Evolutionary conservation across 441 rosid genomes (phyloP), one percentile per base, ranked within the genome.

Genomic region (Daphne laureola): DNA sequence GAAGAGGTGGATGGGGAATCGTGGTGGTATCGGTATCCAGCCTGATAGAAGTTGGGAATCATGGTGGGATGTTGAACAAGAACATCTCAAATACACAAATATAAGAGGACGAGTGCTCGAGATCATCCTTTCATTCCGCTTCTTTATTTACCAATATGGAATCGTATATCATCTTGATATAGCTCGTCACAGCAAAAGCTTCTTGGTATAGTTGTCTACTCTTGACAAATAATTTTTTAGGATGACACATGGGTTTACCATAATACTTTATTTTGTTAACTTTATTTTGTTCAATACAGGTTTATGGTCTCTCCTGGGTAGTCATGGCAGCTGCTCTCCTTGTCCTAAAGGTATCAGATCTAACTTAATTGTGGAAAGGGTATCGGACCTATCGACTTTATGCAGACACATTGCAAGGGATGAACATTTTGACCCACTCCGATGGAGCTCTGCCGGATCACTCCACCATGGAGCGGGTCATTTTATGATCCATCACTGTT

Each of bases 1-100:
- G 99, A 93, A 87, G 70, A 71, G 96, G 47, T 90, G 99, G 99
- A 84, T 93, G 83, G 87, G 92, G 12, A 84, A 90, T 72, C 86
- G 87, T 0, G 97, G 99, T 53, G 95, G 97, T 55, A 93, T 93
- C 13, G 99, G 99, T 17, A 93, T 90, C 31, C 79, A 69, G 1
- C 51, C 66, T 12, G 81, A 83, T 14, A 79, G 70, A 67, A 90
- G 99, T 69, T 94, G 99, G 97, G 97, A 87, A 67, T 94, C 94
- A 0, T 94, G 99, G 99, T 90, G 97, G 99, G 89, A 80, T 27
- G 74, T 55, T 43, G 99, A 94, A 68, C 97, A 84, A 47, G 90
- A 81, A 55, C 97, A 90, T 70, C 82, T 94, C 41, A 86, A 51
- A 67, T 16, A 73, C 75, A 80, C 96, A 3, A 87, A 74, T 45